phyloP scores from a whole-genome alignment of 441 rosid genomes.

The Kokia cookei region DNA sequence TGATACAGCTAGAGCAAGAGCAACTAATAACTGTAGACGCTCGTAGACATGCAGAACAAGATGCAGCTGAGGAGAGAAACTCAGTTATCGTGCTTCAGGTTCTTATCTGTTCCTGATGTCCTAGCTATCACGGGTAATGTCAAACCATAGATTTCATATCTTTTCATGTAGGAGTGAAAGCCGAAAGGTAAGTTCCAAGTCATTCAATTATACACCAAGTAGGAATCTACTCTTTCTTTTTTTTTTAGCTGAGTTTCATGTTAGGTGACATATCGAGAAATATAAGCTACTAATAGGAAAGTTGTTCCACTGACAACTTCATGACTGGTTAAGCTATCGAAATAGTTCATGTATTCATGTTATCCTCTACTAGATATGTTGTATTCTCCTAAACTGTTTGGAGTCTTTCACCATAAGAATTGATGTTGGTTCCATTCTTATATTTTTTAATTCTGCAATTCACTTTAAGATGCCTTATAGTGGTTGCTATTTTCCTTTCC shows the following conservation, averaged over 20 bases:
- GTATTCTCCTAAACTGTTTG: neutral
- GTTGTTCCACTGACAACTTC: neutral
- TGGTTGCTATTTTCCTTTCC: neutral
- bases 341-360: too few relatives aligned
- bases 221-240: neutral
- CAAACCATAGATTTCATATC: neutral
- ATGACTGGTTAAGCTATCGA: neutral
- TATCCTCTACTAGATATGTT: neutral
- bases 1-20: conserved; percentile 62
- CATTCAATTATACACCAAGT: neutral
- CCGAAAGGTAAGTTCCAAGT: neutral
- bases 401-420: neutral
- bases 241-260: neutral
- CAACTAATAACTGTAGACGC: conserved; percentile 65
- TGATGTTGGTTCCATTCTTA: neutral
- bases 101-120: neutral
- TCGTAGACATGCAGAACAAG: conserved; percentile 51
- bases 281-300: neutral
- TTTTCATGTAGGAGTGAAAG: conserved; percentile 1
- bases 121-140: neutral
- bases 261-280: neutral
- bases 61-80: conserved; percentile 45
- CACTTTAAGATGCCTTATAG: neutral
- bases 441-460: neutral
- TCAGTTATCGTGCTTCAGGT: conserved; percentile 57